A percentile compares a stretch with the other conserved stretches of the same genome.
Conservation (phyloP, 345 rosid species). For the Eucalyptus sp. region DNA sequence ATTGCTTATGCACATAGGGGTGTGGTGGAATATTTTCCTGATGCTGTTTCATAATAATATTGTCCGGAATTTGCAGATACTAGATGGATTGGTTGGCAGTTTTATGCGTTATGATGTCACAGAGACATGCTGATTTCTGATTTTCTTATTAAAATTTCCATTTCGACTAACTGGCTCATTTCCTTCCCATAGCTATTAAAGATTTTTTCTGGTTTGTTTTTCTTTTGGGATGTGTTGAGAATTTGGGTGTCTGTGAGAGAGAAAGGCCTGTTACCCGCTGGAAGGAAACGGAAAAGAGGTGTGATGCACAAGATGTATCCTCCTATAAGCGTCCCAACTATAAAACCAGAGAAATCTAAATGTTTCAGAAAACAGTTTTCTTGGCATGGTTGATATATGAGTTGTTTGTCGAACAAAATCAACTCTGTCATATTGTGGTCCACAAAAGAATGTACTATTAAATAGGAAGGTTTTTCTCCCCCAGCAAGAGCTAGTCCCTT, state of each 20-base stretch:
- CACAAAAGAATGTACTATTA: background rate
- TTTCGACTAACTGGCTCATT: background rate
- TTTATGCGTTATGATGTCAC: background rate
- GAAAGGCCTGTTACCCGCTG: background rate
- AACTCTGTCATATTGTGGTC: background rate
- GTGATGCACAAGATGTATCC: background rate
- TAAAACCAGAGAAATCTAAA: background rate
- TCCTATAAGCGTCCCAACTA: background rate
- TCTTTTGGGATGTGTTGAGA: background rate
- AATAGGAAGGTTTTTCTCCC: background rate
- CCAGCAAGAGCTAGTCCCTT: background rate
- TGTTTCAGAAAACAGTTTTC: background rate
- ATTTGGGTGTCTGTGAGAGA: background rate
- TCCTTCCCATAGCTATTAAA: background rate
- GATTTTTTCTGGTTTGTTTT: background rate
- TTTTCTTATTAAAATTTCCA: background rate
- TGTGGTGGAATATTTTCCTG: background rate
- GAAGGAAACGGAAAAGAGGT: background rate
- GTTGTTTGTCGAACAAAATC: background rate
- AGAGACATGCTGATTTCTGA: background rate
- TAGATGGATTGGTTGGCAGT: background rate
- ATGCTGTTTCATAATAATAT: background rate
- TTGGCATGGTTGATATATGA: background rate
- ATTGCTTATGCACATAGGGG: background rate
- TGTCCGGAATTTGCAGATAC: background rate